Conservation (phyloP, 164 flowering plant species). For the Paratinospora sagittata region DNA sequence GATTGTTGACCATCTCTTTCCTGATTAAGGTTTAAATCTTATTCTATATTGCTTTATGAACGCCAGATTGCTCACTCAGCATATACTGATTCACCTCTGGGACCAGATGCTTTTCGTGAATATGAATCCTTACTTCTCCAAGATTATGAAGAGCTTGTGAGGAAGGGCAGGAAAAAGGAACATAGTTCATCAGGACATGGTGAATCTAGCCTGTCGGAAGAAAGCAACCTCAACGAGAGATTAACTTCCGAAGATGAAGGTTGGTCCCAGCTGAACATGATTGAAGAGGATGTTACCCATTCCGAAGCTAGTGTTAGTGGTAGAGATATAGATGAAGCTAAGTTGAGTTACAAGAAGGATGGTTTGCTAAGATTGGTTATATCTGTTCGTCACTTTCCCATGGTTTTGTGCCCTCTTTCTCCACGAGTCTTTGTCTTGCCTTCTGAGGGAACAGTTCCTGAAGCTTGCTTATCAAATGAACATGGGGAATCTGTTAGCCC, state of each 20-base stretch:
- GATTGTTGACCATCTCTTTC: neutral
- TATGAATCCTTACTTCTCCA: conserved; percentile 84
- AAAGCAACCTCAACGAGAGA: conserved; percentile 21
- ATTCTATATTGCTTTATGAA: neutral
- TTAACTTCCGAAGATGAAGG: conserved; percentile 48
- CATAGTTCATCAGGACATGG: conserved; percentile 6
- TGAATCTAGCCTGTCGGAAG: conserved; percentile 17
- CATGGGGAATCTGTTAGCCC: conserved; percentile 70
- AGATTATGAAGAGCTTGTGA: conserved; percentile 82
- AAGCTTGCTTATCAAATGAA: conserved; percentile 65
- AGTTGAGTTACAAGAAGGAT: conserved; percentile 20
- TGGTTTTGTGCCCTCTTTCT: conserved; percentile 82
- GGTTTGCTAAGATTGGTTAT: conserved; percentile 42
- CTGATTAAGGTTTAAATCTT: conserved; percentile 4
- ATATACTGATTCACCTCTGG: conserved; percentile 88
- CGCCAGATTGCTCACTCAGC: conserved; percentile 76
- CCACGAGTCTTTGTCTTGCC: conserved; percentile 87
- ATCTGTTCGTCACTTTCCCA: conserved; percentile 82
- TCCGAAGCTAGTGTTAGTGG: conserved; percentile 28
- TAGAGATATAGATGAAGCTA: conserved; percentile 25
- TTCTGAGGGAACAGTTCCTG: conserved; percentile 82
- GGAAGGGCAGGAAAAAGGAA: conserved; percentile 33
- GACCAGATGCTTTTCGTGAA: conserved; percentile 94
- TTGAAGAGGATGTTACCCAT: conserved; percentile 34
- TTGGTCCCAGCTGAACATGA: conserved; percentile 41